phyloP scores from a whole-genome alignment of 257 asterid species.

The Paulownia fortunei region DNA sequence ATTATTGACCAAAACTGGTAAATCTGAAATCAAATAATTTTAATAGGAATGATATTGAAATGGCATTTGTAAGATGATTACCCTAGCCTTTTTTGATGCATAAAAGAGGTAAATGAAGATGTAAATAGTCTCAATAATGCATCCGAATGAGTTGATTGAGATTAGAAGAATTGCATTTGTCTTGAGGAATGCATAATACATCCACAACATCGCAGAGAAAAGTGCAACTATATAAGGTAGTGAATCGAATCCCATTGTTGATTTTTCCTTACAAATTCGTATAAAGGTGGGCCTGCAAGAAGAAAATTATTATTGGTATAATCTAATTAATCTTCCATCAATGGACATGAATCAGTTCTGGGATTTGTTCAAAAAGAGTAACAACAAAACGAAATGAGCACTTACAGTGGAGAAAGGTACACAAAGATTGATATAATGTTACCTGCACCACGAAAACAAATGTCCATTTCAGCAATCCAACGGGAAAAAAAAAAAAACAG shows the following conservation, averaged over 20 bases:
- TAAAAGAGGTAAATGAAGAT: conserved; percentile 46
- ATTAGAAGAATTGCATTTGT: conserved; percentile 48
- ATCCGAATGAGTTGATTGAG: conserved; percentile 60
- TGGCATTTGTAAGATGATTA: too few species aligned
- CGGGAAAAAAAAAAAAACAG: neutral
- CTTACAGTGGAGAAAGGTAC: conserved; percentile 86
- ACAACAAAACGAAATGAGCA: neutral
- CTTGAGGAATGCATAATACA: conserved; percentile 57
- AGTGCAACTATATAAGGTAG: conserved; percentile 60
- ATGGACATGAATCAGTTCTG: too few species aligned
- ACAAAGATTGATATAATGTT: conserved; percentile 72
- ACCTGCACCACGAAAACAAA: conserved; percentile 50
- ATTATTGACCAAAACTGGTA: neutral
- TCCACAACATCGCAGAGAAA: conserved; percentile 59
- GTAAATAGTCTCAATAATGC: conserved; percentile 53
- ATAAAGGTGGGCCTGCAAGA: conserved; percentile 56
- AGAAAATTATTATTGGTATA: neutral
- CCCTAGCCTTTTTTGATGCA: conserved; percentile 58
- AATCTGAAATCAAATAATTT: neutral
- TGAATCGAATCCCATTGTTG: conserved; percentile 59
- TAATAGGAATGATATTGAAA: too few species aligned
- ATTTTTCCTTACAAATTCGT: conserved; percentile 52
- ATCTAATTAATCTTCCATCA: neutral
- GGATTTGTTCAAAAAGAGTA: too few species aligned
- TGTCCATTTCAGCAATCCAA: neutral